Evolutionary conservation across 257 asterid species (phyloP), one percentile per base, ranked within the genome.

Genomic region (Nicotiana attenuata): DNA sequence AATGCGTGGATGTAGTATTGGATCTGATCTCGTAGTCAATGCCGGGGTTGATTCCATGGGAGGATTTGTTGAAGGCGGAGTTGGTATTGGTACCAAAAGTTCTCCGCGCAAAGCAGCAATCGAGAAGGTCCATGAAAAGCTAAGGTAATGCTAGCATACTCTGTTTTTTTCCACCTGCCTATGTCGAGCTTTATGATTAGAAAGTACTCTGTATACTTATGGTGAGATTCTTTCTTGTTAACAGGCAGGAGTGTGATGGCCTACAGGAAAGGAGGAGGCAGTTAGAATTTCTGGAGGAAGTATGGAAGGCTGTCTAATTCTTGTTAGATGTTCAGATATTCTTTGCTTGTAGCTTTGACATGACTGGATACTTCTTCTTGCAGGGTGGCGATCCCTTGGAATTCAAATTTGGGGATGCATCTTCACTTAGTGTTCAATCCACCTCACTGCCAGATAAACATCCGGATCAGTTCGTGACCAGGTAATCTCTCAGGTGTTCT

Each of bases 341-440:
- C 65, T 66, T 52, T 65, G 35, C 63, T 85, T 65, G 84, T 59
- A 83, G 22, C 75, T 83, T 82, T 82, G 77, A 66, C 65, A 78
- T 76, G 82, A 81, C 82, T 82, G 64, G 80, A 78, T 80, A 35
- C 61, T 82, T 84, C 67, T 77, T 57, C 81, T 77, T 85, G 86
- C 93, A 94, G 98, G 98, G 98, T 76, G 98, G 98, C n/a, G 84
- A 94, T 83, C 98, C 97, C 10, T 87, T 94, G 83, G 96, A 94
- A 53, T 94, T 91, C 84, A 89, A 87, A 89, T 76, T 83, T 83
- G 93, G 89, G 81, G 89, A 81, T 76, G 88, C 85, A 71, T 87
- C 90, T 82, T 90, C 97, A 76, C 89, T 86, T 82, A 91, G 93
- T 85, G 90, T 94, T 67, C 97, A 91, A 83, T 93, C 98, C 86